These are phyloP conservation scores for Colletotrichum brevisporum DNA, from an alignment of 2,329 filamentous ascomycete genomes.

Conservation along the genomic window DNA sequence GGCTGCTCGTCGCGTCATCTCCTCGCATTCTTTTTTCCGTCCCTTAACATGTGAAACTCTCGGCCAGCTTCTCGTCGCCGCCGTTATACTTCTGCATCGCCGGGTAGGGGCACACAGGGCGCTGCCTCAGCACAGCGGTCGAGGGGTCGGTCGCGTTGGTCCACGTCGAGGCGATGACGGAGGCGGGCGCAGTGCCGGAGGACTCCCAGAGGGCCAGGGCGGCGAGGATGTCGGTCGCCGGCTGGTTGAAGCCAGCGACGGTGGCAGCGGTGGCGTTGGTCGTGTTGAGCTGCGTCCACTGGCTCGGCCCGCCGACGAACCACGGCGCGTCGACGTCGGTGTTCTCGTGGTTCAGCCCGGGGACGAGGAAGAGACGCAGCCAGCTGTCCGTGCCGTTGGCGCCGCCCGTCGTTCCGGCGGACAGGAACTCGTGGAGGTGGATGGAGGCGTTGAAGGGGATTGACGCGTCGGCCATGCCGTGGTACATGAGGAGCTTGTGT, in stretches of 20 bases:
- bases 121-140: conserved; percentile 57
- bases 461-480: conserved; percentile 56
- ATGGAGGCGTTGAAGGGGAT: conserved; percentile 53
- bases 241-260: conserved; percentile 53
- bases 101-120: conserved; percentile 61
- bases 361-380: conserved; percentile 65
- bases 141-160: conserved; percentile 43
- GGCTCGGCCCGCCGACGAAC: conserved; percentile 53
- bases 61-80: conserved; percentile 16
- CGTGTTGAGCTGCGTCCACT: conserved; percentile 42
- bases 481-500: conserved; percentile 60
- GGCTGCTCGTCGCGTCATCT: neutral
- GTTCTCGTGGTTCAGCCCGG: conserved; percentile 62
- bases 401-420: conserved; percentile 55
- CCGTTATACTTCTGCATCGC: conserved; percentile 14
- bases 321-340: conserved; percentile 56
- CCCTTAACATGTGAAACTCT: conserved; percentile 20
- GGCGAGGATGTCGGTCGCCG: conserved; percentile 54
- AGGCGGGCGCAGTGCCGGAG: conserved; percentile 48
- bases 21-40: neutral
- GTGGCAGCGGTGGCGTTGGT: conserved; percentile 49
- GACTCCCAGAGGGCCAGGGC: conserved; percentile 57
- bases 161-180: conserved; percentile 54
- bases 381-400: conserved; percentile 57
- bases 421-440: conserved; percentile 53